Evolutionary conservation across 805 yeast genomes (phyloP).

Genomic region (Metschnikowia anglica): DNA sequence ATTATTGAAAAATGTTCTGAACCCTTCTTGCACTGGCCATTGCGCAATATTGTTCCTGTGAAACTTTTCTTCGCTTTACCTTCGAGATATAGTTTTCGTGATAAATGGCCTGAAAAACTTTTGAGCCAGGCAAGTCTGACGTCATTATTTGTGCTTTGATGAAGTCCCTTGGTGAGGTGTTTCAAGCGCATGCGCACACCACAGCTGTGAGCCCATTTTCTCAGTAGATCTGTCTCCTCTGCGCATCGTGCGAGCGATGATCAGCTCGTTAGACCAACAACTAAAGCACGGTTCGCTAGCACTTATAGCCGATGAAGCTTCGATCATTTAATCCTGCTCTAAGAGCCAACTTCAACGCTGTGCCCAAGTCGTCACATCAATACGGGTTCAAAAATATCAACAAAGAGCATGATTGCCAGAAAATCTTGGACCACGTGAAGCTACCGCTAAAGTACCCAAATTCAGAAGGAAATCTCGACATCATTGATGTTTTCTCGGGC

Average conservation of each 20-base stretch:
- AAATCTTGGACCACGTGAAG: conserved; percentile 48
- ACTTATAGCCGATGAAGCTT: conserved; percentile 12
- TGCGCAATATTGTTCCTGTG: no score
- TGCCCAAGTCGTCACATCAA: conserved; percentile 23
- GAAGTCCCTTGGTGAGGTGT: no score
- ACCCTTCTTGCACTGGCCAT: no score
- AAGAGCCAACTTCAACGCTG: conserved; percentile 22
- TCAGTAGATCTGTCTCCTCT: background rate
- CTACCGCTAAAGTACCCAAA: conserved; percentile 38
- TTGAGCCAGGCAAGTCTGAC: no score
- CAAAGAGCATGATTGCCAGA: conserved; percentile 29
- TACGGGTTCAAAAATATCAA: conserved; percentile 27
- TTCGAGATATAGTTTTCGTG: no score
- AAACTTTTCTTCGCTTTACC: no score
- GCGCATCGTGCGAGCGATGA: background rate
- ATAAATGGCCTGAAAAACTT: no score
- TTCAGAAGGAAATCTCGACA: conserved; percentile 38
- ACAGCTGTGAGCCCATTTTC: background rate
- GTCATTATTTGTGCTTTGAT: no score
- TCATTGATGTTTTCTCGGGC: conserved; percentile 62
- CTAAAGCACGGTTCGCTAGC: no score
- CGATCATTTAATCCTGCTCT: conserved; percentile 32
- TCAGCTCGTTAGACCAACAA: no score
- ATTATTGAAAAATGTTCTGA: no score
- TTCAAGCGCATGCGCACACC: background rate